Conservation (phyloP, 208 protist genomes). For the Leptomonas seymouri region DNA sequence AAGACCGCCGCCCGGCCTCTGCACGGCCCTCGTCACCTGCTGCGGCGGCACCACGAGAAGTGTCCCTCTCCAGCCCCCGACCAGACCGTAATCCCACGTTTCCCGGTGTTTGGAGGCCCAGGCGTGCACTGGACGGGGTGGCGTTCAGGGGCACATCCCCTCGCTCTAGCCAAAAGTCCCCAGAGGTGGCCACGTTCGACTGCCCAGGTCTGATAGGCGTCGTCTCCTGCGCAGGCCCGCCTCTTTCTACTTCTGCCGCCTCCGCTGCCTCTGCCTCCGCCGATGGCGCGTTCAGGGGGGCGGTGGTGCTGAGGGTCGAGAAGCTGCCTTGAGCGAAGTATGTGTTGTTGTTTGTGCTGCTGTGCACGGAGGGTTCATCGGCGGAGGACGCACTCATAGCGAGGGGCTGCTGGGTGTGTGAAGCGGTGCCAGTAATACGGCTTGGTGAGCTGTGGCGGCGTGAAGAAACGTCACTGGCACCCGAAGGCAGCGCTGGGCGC, state of each 20-base stretch:
- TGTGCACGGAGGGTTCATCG: background rate
- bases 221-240: background rate
- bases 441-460: no score
- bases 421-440: background rate
- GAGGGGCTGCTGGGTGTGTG: background rate
- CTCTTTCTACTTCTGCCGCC: background rate
- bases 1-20: background rate
- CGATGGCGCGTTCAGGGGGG: background rate
- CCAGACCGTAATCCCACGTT: no score
- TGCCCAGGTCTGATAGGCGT: background rate
- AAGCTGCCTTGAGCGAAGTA: background rate
- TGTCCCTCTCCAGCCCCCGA: background rate
- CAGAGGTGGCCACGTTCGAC: background rate
- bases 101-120: no score
- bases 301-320: slow-evolving; percentile 1
- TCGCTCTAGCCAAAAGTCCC: slow-evolving; percentile 6
- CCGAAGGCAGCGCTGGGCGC: no score
- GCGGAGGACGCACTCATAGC: background rate
- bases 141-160: background rate
- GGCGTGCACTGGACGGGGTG: no score
- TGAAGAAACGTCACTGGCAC: no score
- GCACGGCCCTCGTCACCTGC: background rate
- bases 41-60: background rate
- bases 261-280: background rate
- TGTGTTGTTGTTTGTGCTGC: background rate